Conservation (phyloP, 441 rosid genomes). For the Macaranga tanarius region DNA sequence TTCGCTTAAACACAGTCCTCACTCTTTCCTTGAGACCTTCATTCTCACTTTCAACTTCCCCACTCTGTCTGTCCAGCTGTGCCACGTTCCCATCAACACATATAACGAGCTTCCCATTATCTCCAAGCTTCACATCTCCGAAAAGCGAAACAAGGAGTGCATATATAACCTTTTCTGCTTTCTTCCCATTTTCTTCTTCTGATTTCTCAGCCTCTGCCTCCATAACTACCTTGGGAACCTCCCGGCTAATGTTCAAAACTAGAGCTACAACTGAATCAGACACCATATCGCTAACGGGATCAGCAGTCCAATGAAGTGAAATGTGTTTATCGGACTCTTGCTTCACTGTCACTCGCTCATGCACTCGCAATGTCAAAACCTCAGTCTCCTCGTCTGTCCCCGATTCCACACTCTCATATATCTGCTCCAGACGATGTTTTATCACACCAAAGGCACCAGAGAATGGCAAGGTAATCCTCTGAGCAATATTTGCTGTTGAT, state of each 20-base stretch:
- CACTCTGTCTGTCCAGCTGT: conserved; percentile 66
- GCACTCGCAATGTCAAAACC: conserved; percentile 61
- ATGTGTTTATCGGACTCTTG: conserved; percentile 80
- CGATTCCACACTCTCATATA: conserved; percentile 75
- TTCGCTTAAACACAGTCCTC: conserved; percentile 55
- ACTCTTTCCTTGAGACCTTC: conserved; percentile 87
- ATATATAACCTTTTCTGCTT: conserved; percentile 67
- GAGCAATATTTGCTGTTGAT: conserved; percentile 73
- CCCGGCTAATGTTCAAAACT: conserved; percentile 66
- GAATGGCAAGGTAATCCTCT: conserved; percentile 77
- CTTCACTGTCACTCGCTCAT: conserved; percentile 67
- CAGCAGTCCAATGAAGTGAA: conserved; percentile 81
- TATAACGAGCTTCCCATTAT: conserved; percentile 69
- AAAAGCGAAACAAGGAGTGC: conserved; percentile 86
- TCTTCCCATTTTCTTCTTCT: conserved; percentile 67
- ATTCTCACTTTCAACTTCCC: conserved; percentile 80
- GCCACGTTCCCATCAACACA: conserved; percentile 79
- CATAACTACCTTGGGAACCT: conserved; percentile 67
- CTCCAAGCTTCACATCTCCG: conserved; percentile 80
- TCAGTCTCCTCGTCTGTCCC: conserved; percentile 74
- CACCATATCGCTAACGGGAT: conserved; percentile 88
- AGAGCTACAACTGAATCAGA: conserved; percentile 85
- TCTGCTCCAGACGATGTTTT: conserved; percentile 76
- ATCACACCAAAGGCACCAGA: conserved; percentile 77
- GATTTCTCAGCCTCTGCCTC: conserved; percentile 54